Evolutionary conservation across 208 protist genomes (phyloP).

Genomic region (Crithidia fasciculata): DNA sequence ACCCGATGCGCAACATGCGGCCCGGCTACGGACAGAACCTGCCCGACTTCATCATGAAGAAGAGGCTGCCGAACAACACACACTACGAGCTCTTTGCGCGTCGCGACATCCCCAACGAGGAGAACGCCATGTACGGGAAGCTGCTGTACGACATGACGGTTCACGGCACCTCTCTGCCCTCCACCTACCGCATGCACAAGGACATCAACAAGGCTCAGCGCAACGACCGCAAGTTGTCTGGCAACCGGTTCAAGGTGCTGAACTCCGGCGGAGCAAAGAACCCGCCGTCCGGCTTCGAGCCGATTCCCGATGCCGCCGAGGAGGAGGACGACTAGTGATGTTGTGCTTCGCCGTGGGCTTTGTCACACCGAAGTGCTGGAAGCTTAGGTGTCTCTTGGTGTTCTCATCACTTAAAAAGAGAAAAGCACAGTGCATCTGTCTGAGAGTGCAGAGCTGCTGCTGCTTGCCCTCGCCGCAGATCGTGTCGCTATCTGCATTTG

Average conservation of each 20-base stretch:
- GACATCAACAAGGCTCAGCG: slow-evolving; percentile 92
- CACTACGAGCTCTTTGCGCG: slow-evolving; percentile 91
- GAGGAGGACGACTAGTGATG: slow-evolving; percentile 73
- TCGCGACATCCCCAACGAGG: slow-evolving; percentile 86
- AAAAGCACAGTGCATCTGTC: no score
- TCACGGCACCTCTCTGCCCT: slow-evolving; percentile 85
- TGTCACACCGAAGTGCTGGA: no score
- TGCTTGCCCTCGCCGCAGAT: no score
- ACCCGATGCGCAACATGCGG: slow-evolving; percentile 86
- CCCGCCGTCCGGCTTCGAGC: slow-evolving; percentile 82
- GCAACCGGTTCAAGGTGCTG: slow-evolving; percentile 87
- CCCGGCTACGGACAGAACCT: slow-evolving; percentile 88
- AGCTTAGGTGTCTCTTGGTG: no score
- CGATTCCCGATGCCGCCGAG: slow-evolving; percentile 75
- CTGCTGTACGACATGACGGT: slow-evolving; percentile 88
- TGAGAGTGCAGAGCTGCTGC: no score
- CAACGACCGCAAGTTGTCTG: slow-evolving; percentile 89
- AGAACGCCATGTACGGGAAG: slow-evolving; percentile 93
- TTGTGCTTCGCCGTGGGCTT: neutral
- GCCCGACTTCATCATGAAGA: slow-evolving; percentile 90
- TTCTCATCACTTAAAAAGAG: no score
- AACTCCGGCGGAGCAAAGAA: slow-evolving; percentile 80
- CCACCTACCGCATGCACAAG: slow-evolving; percentile 91
- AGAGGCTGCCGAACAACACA: slow-evolving; percentile 89
- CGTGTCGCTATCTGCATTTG: no score